Evolutionary conservation across 805 yeast genomes (phyloP).

Genomic region (Wickerhamiella brachini): DNA sequence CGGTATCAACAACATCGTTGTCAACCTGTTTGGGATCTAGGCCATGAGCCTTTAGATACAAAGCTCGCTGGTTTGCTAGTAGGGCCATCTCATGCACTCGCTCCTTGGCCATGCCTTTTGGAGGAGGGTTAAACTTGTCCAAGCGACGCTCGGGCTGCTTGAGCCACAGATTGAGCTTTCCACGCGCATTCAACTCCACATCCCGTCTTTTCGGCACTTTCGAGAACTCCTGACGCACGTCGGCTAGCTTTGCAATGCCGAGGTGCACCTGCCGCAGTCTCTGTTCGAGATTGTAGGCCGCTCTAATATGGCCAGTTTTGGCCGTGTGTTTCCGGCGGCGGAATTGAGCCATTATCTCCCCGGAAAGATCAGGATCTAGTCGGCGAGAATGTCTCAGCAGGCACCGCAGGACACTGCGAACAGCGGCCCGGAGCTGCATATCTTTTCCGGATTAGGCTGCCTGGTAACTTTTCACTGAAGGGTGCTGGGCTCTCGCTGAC

Average conservation of each 20-base stretch:
- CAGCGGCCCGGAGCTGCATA: background rate
- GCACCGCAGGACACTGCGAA: conserved; percentile 3
- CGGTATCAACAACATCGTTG: conserved; percentile 9
- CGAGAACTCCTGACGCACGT: background rate
- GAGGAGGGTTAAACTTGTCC: conserved; percentile 12
- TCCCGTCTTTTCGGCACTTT: background rate
- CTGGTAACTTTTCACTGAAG: background rate
- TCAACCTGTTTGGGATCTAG: background rate
- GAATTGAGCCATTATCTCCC: conserved; percentile 4
- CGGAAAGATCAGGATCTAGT: conserved; percentile 1
- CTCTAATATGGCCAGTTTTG: conserved; percentile 7
- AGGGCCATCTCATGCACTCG: conserved; percentile 3
- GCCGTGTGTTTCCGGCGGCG: conserved; percentile 4
- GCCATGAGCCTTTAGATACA: background rate
- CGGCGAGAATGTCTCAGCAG: conserved; percentile 5
- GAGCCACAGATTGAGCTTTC: conserved; percentile 7
- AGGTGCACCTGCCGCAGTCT: conserved; percentile 8
- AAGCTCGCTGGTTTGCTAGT: background rate
- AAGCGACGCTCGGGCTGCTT: conserved; percentile 12
- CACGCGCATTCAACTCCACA: background rate
- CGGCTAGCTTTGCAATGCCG: conserved; percentile 1
- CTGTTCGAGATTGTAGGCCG: conserved; percentile 10
- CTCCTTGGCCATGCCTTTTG: background rate
- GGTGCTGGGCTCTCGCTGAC: background rate
- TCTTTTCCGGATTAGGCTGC: background rate